Conservation (phyloP, 2,329 filamentous ascomycete genomes). For the Fusarium chlamydosporum region DNA sequence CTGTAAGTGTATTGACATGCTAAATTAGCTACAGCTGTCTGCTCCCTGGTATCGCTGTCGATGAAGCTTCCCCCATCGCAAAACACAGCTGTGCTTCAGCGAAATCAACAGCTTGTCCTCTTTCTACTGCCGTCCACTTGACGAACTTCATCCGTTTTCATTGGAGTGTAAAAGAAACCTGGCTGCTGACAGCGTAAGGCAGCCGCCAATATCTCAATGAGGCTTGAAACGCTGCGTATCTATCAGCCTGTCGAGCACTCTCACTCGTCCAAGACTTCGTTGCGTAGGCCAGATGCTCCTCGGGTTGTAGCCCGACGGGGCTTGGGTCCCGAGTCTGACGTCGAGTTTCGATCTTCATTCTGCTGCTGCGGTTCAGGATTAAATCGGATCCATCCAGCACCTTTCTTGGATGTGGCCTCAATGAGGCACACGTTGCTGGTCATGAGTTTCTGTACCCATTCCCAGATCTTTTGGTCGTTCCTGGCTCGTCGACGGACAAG, state of each 20-base stretch:
- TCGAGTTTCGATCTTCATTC: not conserved
- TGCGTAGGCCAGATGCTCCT: constrained; percentile 31
- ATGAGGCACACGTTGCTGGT: constrained; percentile 40
- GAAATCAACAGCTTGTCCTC: not conserved
- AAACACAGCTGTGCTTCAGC: not conserved
- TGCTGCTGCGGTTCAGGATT: constrained; percentile 6
- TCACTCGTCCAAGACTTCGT: constrained; percentile 21
- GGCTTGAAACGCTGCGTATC: not conserved
- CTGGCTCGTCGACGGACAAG: constrained; percentile 13
- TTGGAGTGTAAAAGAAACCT: not conserved
- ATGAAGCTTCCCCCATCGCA: not conserved
- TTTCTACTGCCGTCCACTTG: not conserved
- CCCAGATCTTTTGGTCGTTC: constrained; percentile 34
- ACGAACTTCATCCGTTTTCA: not conserved
- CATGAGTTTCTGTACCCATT: constrained; percentile 42
- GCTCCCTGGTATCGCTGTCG: not conserved
- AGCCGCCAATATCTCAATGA: not conserved
- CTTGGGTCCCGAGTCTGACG: constrained; percentile 11
- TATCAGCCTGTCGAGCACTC: not conserved
- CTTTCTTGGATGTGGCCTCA: constrained; percentile 39
- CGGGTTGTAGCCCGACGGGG: not conserved
- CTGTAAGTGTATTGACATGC: not conserved
- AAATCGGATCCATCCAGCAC: constrained; percentile 30
- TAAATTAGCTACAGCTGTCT: constrained; percentile 2
- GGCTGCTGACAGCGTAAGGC: not conserved